These are phyloP conservation scores for Pseudogymnoascus verrucosus DNA, from an alignment of 2,329 filamentous ascomycete genomes.

Conservation along the genomic window DNA sequence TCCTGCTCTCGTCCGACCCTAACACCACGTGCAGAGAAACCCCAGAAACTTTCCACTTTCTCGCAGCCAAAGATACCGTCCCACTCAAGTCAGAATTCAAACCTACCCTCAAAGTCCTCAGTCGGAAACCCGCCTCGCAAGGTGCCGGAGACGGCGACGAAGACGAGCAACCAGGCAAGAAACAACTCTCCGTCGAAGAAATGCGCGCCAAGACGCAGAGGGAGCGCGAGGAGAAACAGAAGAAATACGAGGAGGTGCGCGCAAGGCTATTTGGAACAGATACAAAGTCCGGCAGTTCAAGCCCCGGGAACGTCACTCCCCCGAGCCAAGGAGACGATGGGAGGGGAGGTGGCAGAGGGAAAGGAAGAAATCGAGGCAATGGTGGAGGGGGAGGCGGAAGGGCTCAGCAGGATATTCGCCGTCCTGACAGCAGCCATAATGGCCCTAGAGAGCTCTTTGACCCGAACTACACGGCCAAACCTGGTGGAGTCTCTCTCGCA, in stretches of 20 bases:
- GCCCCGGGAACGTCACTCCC: slow-evolving; percentile 54
- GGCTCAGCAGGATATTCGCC: slow-evolving; percentile 27
- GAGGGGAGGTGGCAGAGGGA: slow-evolving; percentile 42
- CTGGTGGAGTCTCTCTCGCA: slow-evolving; percentile 40
- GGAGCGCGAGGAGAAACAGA: slow-evolving; percentile 83
- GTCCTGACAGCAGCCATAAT: slow-evolving; percentile 29
- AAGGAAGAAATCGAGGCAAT: slow-evolving; percentile 37
- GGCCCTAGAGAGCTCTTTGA: slow-evolving; percentile 62
- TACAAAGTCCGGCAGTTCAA: slow-evolving; percentile 49
- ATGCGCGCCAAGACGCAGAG: slow-evolving; percentile 67
- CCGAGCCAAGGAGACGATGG: slow-evolving; percentile 42
- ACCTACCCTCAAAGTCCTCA: slow-evolving; percentile 74
- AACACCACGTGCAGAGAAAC: slow-evolving; percentile 49
- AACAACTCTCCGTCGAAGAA: slow-evolving; percentile 65
- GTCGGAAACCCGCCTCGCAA: slow-evolving; percentile 61
- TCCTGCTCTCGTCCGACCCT: not conserved
- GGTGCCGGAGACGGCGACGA: slow-evolving; percentile 56
- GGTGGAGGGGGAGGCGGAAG: slow-evolving; percentile 30
- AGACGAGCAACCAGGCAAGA: slow-evolving; percentile 50
- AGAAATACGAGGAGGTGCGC: slow-evolving; percentile 79
- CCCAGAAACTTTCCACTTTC: slow-evolving; percentile 65
- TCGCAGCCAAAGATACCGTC: slow-evolving; percentile 55
- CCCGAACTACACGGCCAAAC: slow-evolving; percentile 60
- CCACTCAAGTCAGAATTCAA: slow-evolving; percentile 68
- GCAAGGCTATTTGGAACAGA: slow-evolving; percentile 72